Base-by-base conservation (phyloP, 805 yeast genomes). In the Pichia kluyveri region DNA sequence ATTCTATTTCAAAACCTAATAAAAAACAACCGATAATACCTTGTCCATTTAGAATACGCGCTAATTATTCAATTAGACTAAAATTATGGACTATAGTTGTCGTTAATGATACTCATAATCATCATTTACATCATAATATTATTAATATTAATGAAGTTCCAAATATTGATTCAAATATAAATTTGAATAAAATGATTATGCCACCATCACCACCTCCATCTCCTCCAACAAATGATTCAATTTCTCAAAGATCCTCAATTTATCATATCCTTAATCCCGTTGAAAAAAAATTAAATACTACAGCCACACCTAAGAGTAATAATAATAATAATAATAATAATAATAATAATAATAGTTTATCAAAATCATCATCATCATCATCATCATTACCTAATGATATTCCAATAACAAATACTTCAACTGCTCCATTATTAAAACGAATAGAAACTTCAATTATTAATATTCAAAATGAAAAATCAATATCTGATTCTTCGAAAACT, bases 31-130 rank as follows among this genome's bases (percentile, higher is more conserved):
- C 66, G 14, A 68, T 70, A 23, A 45, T 44, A 31, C 51, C 46
- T 36, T 82, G 87, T 57, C 86, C 86, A 2, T 82, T 82, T 57
- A 69, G 83, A 59, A 71, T 82, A 40, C 62, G 88, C 47, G 86
- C 86, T 2, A 80, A 82, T 53, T 79, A 67, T 56, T 75, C 82
- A 1, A 53, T 76, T 11, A 65, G 79, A 51, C 68, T 75, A 36
- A 66, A 70, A 50, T 64, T 67, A 47, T 82, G 88, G 88, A 68
- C 77, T 15, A 66, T 82, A 32, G 83, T 77, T 19, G 76, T 82
- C 17, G 72, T 82, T 37, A 77, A 78, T 60, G 82, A 78, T 53
- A 60, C 61, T 6, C 88, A 82, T 61, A 75, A 82, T 52, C 88
- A 82, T 58, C 68, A 69, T 2, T 48, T 75, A 28, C 14, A 7